A percentile compares a stretch with the other conserved stretches of the same genome.
Conservation (phyloP, 352 stramenopile genomes). For the Saprolegnia parasitica region DNA sequence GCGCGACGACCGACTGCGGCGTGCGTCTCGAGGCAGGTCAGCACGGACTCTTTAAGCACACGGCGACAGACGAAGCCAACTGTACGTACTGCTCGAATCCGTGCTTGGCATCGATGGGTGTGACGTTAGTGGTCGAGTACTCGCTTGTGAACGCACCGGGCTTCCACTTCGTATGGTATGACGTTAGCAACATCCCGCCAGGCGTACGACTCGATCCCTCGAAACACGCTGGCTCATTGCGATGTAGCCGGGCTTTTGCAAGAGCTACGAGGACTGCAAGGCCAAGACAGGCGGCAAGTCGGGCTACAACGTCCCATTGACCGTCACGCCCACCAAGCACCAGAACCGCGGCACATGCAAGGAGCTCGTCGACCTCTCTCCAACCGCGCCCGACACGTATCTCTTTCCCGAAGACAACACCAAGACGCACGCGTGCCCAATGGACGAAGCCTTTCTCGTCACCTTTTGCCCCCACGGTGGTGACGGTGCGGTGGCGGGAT, state of each 20-base stretch:
- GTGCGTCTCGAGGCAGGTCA: not conserved
- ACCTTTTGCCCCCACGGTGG: conserved; percentile 44
- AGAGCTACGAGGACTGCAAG: conserved; percentile 40
- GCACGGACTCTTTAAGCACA: conserved; percentile 22
- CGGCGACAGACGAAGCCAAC: conserved; percentile 22
- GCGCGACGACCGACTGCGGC: not conserved
- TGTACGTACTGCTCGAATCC: conserved; percentile 17
- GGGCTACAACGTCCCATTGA: conserved; percentile 55
- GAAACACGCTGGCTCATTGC: not conserved
- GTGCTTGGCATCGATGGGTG: not conserved
- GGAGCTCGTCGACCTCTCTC: conserved; percentile 33
- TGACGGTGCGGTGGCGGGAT: not conserved
- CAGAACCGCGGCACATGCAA: conserved; percentile 33
- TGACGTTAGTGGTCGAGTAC: conserved; percentile 22
- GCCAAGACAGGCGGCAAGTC: conserved; percentile 40
- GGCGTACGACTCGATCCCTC: no score
- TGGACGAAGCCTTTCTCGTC: conserved; percentile 39
- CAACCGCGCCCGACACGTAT: conserved; percentile 48
- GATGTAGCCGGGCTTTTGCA: conserved; percentile 32
- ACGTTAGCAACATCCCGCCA: conserved; percentile 60
- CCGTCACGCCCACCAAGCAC: conserved; percentile 35
- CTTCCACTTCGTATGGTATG: conserved; percentile 41
- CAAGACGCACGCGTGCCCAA: conserved; percentile 59
- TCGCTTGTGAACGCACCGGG: conserved; percentile 13
- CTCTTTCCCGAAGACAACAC: conserved; percentile 53